Evolutionary conservation across 352 stramenopile species (phyloP).

Genomic region (Globisporangium solare): DNA sequence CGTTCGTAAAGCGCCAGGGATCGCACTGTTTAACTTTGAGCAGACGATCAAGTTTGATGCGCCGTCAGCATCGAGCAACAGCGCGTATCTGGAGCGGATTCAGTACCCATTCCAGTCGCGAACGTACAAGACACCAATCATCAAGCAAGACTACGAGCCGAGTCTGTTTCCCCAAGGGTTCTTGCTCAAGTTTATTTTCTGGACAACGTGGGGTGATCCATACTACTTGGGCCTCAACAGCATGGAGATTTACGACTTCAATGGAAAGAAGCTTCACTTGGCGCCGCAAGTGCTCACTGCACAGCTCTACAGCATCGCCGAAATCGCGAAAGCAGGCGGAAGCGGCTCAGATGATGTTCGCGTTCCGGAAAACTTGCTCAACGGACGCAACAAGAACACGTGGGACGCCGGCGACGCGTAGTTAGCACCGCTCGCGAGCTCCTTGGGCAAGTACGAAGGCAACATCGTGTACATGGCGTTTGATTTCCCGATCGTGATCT

Average conservation of each 20-base stretch:
- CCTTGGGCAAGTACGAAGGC: conserved; percentile 38
- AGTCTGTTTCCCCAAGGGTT: conserved; percentile 77
- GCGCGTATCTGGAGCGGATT: conserved; percentile 32
- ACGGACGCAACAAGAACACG: conserved; percentile 65
- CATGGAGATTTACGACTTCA: conserved; percentile 71
- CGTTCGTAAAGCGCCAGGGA: conserved; percentile 77
- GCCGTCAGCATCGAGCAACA: neutral
- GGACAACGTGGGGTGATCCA: conserved; percentile 79
- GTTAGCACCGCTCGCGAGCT: conserved; percentile 71
- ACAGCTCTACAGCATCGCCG: conserved; percentile 50
- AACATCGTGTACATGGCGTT: conserved; percentile 78
- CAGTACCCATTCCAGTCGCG: conserved; percentile 31
- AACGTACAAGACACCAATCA: conserved; percentile 67
- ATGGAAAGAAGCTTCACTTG: conserved; percentile 31
- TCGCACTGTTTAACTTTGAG: conserved; percentile 62
- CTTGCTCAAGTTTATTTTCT: conserved; percentile 80
- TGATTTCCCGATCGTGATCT: conserved; percentile 63
- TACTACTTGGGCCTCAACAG: conserved; percentile 83
- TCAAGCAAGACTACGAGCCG: conserved; percentile 87
- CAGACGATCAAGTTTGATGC: conserved; percentile 51
- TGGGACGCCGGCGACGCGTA: conserved; percentile 71
- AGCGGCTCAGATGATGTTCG: conserved; percentile 23
- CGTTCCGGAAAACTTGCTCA: conserved; percentile 60
- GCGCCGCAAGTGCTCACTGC: conserved; percentile 40
- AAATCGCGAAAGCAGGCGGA: conserved; percentile 19